phyloP scores from a whole-genome alignment of 2,329 filamentous ascomycete species.

The Ceratocystis huliohia region DNA sequence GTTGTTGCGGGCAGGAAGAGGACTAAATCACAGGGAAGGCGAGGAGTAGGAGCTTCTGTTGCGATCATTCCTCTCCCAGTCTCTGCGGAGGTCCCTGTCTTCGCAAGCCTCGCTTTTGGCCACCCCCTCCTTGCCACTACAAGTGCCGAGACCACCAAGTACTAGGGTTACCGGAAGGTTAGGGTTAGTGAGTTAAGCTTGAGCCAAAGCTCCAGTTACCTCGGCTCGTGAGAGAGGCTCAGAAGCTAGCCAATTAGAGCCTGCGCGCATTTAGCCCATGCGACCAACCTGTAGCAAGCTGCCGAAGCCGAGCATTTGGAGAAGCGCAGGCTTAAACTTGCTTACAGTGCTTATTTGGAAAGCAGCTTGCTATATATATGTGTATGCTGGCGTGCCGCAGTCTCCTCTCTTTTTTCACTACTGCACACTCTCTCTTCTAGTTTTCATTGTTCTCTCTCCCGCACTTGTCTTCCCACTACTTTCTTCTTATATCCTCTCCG shows the following conservation, averaged over 20 bases:
- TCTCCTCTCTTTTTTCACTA: background rate
- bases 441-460: constrained; percentile 17
- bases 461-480: too few species aligned
- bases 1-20: background rate
- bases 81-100: background rate
- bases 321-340: background rate
- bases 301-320: constrained; percentile 1
- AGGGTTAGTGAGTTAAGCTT: background rate
- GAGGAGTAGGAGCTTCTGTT: too few species aligned
- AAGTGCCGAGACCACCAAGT: background rate
- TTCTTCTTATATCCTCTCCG: too few species aligned
- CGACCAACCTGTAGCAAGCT: background rate
- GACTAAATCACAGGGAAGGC: background rate
- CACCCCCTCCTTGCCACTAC: background rate
- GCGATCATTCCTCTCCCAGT: too few species aligned
- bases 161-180: background rate
- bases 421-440: background rate
- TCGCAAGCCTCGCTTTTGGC: background rate
- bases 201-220: background rate
- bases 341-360: background rate
- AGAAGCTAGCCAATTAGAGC: background rate
- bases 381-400: background rate
- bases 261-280: background rate
- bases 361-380: background rate
- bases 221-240: background rate